A percentile compares a stretch with the other conserved stretches of the same genome.
These are phyloP conservation scores for Fusarium sp. DNA, from an alignment of 2,329 filamentous ascomycete genomes.

Conservation along the genomic window DNA sequence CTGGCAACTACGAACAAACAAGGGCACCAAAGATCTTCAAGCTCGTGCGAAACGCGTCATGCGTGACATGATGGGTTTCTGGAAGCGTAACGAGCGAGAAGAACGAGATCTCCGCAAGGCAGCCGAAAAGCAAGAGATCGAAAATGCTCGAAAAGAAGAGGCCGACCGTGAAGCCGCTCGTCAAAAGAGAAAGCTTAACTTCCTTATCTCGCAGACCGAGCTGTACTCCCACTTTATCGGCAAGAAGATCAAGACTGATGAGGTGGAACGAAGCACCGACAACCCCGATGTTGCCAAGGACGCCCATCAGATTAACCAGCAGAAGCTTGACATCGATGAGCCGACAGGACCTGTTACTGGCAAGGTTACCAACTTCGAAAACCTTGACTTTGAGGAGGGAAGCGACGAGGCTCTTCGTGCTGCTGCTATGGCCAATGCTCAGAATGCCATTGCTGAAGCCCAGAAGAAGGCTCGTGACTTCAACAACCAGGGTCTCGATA, in stretches of 20 bases:
- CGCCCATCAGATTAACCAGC: slow-evolving; percentile 53
- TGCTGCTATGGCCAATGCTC: slow-evolving; percentile 94
- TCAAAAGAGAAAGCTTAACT: slow-evolving; percentile 98
- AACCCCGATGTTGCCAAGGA: slow-evolving; percentile 76
- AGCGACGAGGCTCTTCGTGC: slow-evolving; percentile 84
- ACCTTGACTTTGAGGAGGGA: slow-evolving; percentile 94
- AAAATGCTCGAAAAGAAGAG: slow-evolving; percentile 96
- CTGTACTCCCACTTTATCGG: slow-evolving; percentile 99
- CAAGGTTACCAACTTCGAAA: slow-evolving; percentile 93
- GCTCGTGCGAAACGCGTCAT: slow-evolving; percentile 97
- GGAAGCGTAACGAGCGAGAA: slow-evolving; percentile 98
- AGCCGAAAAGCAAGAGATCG: slow-evolving; percentile 94
- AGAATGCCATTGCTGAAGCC: slow-evolving; percentile 93
- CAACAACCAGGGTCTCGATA: slow-evolving; percentile 77
- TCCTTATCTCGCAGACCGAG: slow-evolving; percentile 98
- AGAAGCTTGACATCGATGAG: slow-evolving; percentile 62
- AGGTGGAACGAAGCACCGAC: slow-evolving; percentile 90
- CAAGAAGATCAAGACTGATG: slow-evolving; percentile 98
- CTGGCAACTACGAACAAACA: slow-evolving; percentile 98
- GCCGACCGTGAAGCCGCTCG: slow-evolving; percentile 96
- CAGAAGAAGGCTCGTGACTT: slow-evolving; percentile 93
- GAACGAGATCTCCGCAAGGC: slow-evolving; percentile 94
- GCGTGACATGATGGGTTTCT: slow-evolving; percentile 99
- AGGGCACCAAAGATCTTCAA: slow-evolving; percentile 97
- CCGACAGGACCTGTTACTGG: slow-evolving; percentile 64